Base-by-base conservation (phyloP, 73 alveolate species). In the Tetrahymena thermophila region DNA sequence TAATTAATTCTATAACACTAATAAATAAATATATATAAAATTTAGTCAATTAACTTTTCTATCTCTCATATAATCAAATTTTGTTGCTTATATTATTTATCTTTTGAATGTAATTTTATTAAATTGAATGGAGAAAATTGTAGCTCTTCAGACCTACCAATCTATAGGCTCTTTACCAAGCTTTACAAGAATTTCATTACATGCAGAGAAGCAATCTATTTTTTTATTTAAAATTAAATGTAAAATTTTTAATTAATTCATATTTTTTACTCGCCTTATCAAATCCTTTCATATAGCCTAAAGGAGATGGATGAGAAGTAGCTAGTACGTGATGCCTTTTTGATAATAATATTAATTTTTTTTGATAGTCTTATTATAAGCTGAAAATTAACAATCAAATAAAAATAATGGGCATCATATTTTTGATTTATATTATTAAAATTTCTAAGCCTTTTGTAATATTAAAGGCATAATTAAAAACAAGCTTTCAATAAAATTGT, bases 301-400 rank as follows among this genome's bases (percentile, higher is more conserved):
- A 96, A 9, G 99, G 99, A 44, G 99, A 97, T 31, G 99, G 99
- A 98, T 98, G 99, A n/a, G 97, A 98, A 94, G 97, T 96, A 42
- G 96, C 96, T 94, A 98, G 94, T 38, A 98, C 96, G 93, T 94
- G 96, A 96, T 98, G 99, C 96, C 89, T 71, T 3, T 71, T 71
- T 3, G 15, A n/a, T n/a, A 50, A 50, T 14, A 50, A 50, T 14
- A 50, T 14, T 19, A 50, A 50, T 50, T 44, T 50, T 19, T 42
- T n/a, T n/a, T n/a, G n/a, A n/a, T n/a, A n/a, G n/a, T n/a, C n/a
- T n/a, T n/a, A n/a, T n/a, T n/a, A n/a, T n/a, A n/a, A n/a, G n/a
- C n/a, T n/a, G n/a, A n/a, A n/a, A n/a, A n/a, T n/a, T n/a, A n/a
- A n/a, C n/a, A n/a, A n/a, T n/a, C n/a, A n/a, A n/a, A n/a, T n/a